These are phyloP conservation scores for Boechera retrofracta DNA, from an alignment of 345 rosid genomes.

Conservation along the genomic window DNA sequence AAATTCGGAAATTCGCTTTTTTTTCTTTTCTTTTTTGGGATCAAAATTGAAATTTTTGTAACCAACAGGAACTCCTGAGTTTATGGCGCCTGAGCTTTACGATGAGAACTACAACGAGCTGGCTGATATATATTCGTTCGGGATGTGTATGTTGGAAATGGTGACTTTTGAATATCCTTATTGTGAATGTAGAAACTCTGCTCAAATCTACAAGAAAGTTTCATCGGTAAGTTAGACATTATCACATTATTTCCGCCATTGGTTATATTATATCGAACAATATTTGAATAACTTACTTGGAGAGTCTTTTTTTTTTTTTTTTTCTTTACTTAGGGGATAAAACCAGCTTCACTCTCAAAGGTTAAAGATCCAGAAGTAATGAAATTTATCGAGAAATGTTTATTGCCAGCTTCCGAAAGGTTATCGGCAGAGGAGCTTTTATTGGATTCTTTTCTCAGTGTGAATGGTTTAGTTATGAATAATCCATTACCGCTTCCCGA, in stretches of 20 bases:
- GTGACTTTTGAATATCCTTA: slow-evolving; percentile 85
- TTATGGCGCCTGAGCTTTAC: slow-evolving; percentile 90
- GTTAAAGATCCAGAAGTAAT: slow-evolving; percentile 71
- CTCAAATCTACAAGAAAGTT: slow-evolving; percentile 87
- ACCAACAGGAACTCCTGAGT: slow-evolving; percentile 74
- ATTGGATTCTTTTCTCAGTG: slow-evolving; percentile 69
- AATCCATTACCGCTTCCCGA: slow-evolving; percentile 60
- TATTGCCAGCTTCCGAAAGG: slow-evolving; percentile 76
- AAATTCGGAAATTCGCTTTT: background rate
- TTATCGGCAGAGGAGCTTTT: slow-evolving; percentile 79
- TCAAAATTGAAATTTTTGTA: slow-evolving; percentile 15
- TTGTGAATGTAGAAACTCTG: slow-evolving; percentile 76
- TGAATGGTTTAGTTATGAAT: slow-evolving; percentile 53
- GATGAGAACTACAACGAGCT: slow-evolving; percentile 81
- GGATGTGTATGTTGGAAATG: slow-evolving; percentile 90
- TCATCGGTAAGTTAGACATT: slow-evolving; percentile 60
- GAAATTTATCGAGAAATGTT: slow-evolving; percentile 83
- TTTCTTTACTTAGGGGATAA: slow-evolving; percentile 60
- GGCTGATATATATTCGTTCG: slow-evolving; percentile 82
- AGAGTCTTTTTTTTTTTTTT: background rate
- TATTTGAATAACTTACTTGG: background rate
- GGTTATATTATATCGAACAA: background rate
- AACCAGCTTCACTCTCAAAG: slow-evolving; percentile 75
- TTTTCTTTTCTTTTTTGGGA: background rate
- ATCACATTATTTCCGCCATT: background rate